These are phyloP conservation scores for Strigomonas culicis DNA, from an alignment of 208 protist species.

Conservation along the genomic window DNA sequence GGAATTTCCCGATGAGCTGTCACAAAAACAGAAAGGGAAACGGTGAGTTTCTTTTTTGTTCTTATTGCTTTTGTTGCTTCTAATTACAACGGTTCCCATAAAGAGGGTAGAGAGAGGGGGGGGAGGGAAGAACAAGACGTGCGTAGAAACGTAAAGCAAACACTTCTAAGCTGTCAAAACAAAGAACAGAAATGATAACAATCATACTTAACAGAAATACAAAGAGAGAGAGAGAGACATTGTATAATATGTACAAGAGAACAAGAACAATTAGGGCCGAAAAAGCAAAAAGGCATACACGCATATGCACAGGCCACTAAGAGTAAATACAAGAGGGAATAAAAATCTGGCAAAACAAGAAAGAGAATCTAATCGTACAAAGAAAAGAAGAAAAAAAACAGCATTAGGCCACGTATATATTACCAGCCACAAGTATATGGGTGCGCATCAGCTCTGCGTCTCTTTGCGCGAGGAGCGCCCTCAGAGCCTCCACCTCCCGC, in stretches of 20 bases:
- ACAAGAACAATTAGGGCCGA: conserved; percentile 13
- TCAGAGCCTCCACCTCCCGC: conserved; percentile 41
- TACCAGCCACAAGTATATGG: conserved; percentile 18
- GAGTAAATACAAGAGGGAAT: conserved; percentile 2
- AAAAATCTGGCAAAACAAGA: too few species aligned
- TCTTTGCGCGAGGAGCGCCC: conserved; percentile 34
- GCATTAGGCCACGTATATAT: neutral
- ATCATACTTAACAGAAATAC: neutral
- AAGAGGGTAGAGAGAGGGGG: conserved; percentile 1
- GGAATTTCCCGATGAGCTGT: too few species aligned
- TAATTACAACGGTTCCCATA: neutral
- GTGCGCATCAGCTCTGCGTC: conserved; percentile 54
- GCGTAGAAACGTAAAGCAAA: neutral
- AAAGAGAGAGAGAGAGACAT: neutral
- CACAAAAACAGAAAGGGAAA: conserved; percentile 6
- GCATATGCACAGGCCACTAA: conserved; percentile 16
- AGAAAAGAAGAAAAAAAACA: conserved; percentile 14
- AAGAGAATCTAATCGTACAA: too few species aligned
- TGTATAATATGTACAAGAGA: conserved; percentile 14
- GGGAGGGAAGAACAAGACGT: neutral
- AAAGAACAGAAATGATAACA: conserved; percentile 1
- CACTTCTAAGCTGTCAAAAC: neutral
- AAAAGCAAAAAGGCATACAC: conserved; percentile 10
- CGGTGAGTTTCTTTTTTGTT: conserved; percentile 2
- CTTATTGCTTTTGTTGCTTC: neutral